phyloP scores from a whole-genome alignment of 192 early-diverging fungal genomes.

The Backusella australiensis region DNA sequence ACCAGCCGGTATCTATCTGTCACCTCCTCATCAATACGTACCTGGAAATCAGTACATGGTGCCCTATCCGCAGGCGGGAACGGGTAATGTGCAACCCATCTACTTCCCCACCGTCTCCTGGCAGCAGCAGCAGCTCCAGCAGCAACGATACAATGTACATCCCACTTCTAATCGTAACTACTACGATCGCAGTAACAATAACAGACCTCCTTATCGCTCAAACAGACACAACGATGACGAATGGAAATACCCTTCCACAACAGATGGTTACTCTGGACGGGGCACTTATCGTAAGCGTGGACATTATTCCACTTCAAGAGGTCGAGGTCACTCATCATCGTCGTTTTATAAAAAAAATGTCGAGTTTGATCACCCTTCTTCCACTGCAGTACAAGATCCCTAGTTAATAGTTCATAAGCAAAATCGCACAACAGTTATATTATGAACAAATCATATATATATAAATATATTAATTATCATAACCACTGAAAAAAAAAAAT shows the following conservation, averaged over 20 bases:
- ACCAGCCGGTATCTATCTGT: conserved; percentile 17
- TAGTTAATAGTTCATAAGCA: neutral
- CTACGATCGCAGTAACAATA: neutral
- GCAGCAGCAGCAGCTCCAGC: neutral
- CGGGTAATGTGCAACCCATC: neutral
- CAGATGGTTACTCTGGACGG: neutral
- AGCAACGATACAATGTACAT: neutral
- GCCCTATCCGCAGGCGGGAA: conserved; percentile 10
- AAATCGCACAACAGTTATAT: neutral
- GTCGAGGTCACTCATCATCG: neutral
- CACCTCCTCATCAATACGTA: conserved; percentile 8
- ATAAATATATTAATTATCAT: neutral
- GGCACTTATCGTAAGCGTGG: conserved; percentile 9
- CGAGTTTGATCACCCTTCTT: neutral
- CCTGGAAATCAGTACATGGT: conserved; percentile 2
- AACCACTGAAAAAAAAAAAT: neutral
- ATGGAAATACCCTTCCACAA: neutral
- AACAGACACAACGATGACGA: neutral
- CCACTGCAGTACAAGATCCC: neutral
- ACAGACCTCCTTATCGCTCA: neutral
- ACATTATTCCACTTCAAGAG: neutral
- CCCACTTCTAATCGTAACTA: neutral
- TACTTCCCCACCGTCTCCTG: neutral
- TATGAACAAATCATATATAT: neutral
- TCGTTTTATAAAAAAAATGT: neutral